A percentile compares a stretch with the other conserved stretches of the same genome.
phyloP scores from a whole-genome alignment of 176 grass and related monocot species.

The Musa troglodytarum region DNA sequence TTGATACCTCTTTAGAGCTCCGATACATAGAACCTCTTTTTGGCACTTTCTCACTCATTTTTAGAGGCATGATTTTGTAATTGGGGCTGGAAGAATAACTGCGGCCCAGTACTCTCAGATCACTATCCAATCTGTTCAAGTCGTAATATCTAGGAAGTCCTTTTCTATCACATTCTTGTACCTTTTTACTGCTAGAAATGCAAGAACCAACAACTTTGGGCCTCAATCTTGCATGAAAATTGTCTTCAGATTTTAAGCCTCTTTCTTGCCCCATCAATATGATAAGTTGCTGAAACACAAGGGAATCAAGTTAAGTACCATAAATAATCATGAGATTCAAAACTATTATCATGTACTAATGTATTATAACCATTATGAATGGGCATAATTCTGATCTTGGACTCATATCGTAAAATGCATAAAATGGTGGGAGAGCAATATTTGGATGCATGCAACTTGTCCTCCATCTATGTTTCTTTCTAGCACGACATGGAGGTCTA shows the following conservation, averaged over 20 bases:
- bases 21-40: conserved; percentile 76
- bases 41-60: conserved; percentile 22
- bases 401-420: too few relatives aligned
- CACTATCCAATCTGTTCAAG: conserved; percentile 42
- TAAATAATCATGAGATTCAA: too few relatives aligned
- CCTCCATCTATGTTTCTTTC: too few relatives aligned
- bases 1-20: conserved; percentile 54
- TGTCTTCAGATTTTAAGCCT: conserved; percentile 18
- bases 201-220: conserved; percentile 25
- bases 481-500: too few relatives aligned
- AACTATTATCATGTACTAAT: too few relatives aligned
- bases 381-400: too few relatives aligned
- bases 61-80: conserved; percentile 73
- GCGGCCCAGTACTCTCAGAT: conserved; percentile 12
- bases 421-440: too few relatives aligned
- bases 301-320: not conserved
- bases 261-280: conserved; percentile 47
- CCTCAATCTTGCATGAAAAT: conserved; percentile 9
- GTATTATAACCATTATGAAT: too few relatives aligned
- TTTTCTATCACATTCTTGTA: conserved; percentile 35
- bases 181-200: conserved; percentile 19
- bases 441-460: too few relatives aligned
- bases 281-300: conserved; percentile 5
- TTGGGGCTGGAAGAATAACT: conserved; percentile 46
- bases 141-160: conserved; percentile 21